These are phyloP conservation scores for Tausonia pullulans DNA, from an alignment of 1,284 basidiomycete genomes.

Conservation along the genomic window DNA sequence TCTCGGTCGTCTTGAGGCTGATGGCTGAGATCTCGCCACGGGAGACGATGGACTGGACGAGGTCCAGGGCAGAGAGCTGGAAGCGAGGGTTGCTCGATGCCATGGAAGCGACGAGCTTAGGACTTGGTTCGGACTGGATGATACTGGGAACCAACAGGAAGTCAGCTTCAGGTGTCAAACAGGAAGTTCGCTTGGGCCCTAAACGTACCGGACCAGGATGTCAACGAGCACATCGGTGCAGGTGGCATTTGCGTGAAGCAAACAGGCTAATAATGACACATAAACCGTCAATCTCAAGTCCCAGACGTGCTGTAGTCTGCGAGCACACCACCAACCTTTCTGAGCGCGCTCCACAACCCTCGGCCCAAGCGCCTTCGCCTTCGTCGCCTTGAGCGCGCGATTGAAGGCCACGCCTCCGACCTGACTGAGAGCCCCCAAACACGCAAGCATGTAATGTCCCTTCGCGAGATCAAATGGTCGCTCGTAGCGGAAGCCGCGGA, in stretches of 20 bases:
- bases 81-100: conserved; percentile 49
- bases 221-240: conserved; percentile 61
- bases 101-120: conserved; percentile 43
- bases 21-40: conserved; percentile 60
- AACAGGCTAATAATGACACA: neutral
- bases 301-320: too few relatives aligned
- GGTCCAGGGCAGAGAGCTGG: conserved; percentile 64
- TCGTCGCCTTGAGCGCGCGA: conserved; percentile 51
- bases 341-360: conserved; percentile 47
- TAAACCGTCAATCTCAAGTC: too few relatives aligned
- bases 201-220: conserved; percentile 51
- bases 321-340: conserved; percentile 37
- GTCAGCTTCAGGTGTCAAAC: too few relatives aligned
- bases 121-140: conserved; percentile 59
- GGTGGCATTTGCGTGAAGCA: conserved; percentile 41
- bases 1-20: conserved; percentile 54
- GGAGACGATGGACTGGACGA: conserved; percentile 68
- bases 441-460: conserved; percentile 45
- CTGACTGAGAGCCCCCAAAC: conserved; percentile 61
- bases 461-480: conserved; percentile 65
- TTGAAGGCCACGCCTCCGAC: conserved; percentile 82
- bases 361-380: conserved; percentile 30
- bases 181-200: too few relatives aligned
- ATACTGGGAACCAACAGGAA: conserved; percentile 41
- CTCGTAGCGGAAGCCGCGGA: conserved; percentile 56